Evolutionary conservation across 176 grass and related monocot genomes (phyloP).

Genomic region (Canna indica): DNA sequence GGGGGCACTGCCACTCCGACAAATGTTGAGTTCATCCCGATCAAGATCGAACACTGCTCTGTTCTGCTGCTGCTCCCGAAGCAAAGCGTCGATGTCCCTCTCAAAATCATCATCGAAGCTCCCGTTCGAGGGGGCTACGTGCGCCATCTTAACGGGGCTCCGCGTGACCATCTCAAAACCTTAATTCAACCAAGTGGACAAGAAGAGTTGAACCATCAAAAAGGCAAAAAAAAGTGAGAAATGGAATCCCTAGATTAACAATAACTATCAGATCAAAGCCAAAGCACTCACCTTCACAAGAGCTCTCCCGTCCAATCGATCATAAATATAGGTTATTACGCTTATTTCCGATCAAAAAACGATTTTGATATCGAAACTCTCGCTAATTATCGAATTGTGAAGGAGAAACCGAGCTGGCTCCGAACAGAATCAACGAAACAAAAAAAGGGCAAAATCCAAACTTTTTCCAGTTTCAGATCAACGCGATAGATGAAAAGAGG

Average conservation of each 20-base stretch:
- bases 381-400: background rate
- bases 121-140: background rate
- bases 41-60: background rate
- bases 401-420: background rate
- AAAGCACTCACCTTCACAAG: slow-evolving; percentile 6
- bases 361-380: background rate
- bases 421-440: background rate
- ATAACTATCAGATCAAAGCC: background rate
- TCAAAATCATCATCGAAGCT: slow-evolving; percentile 11
- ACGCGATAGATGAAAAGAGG: no score
- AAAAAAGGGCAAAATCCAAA: background rate
- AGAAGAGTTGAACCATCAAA: background rate
- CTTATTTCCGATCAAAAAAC: background rate
- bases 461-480: background rate
- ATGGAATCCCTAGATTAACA: background rate
- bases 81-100: slow-evolving; percentile 11
- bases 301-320: slow-evolving; percentile 2
- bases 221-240: background rate
- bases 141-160: slow-evolving; percentile 10
- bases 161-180: slow-evolving; percentile 2
- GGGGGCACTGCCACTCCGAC: slow-evolving; percentile 18
- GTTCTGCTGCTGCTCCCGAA: slow-evolving; percentile 8
- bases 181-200: background rate
- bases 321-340: background rate
- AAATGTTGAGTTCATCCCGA: slow-evolving; percentile 3